A percentile compares a stretch with the other conserved stretches of the same genome.
Conservation (phyloP, 495 filamentous ascomycete genomes). For the Cercophora sp. region DNA sequence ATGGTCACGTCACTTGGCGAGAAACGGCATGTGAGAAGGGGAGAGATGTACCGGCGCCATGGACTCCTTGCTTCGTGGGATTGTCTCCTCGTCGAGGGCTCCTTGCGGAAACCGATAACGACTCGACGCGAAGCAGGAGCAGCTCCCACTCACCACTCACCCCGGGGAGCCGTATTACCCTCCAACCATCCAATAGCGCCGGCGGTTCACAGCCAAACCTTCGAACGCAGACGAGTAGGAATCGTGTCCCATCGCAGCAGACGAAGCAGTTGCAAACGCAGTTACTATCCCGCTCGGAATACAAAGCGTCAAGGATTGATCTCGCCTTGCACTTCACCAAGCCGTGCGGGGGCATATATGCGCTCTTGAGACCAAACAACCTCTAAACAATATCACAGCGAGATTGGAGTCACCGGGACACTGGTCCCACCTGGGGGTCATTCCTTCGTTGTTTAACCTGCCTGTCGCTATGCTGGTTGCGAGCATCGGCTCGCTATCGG, state of each 20-base stretch:
- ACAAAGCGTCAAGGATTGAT: conserved; percentile 61
- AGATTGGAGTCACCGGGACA: too few relatives aligned
- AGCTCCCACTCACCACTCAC: conserved; percentile 8
- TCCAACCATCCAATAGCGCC: conserved; percentile 1
- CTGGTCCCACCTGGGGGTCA: too few relatives aligned
- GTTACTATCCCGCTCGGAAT: conserved; percentile 58
- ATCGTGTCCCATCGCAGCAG: background rate
- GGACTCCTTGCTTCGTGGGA: conserved; percentile 15
- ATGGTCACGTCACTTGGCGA: too few relatives aligned
- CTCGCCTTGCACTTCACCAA: conserved; percentile 63
- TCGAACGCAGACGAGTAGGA: background rate
- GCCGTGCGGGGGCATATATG: conserved; percentile 48
- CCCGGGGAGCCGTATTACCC: background rate
- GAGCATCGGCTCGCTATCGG: conserved; percentile 16
- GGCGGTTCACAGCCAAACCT: conserved; percentile 7
- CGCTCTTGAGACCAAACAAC: background rate
- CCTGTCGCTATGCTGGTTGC: conserved; percentile 1
- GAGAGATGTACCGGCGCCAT: conserved; percentile 26
- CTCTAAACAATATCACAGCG: too few relatives aligned
- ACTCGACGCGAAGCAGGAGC: conserved; percentile 7
- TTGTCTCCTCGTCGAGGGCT: conserved; percentile 1
- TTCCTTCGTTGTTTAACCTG: too few relatives aligned
- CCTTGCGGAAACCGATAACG: conserved; percentile 2
- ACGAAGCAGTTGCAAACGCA: background rate
- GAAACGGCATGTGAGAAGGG: too few relatives aligned